Base-by-base conservation (phyloP, 257 asterid genomes). In the Henckelia pumila region DNA sequence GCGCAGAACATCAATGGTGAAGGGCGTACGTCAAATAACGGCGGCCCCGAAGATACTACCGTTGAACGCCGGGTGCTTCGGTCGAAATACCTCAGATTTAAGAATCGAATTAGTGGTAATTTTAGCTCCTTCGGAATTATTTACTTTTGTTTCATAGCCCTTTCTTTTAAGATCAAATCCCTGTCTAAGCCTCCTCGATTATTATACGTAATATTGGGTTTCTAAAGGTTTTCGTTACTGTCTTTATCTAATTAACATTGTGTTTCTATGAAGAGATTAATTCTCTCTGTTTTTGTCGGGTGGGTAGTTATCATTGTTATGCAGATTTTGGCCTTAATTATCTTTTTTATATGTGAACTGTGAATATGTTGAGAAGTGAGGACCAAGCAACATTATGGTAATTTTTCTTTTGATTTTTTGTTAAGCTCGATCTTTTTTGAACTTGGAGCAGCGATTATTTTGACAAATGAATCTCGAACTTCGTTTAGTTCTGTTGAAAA, bases 21-120 rank as follows among this genome's bases (percentile, higher is more conserved):
- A 23, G 74, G 62, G 55, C 77, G 55, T 71, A 3, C 74, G n/a
- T 9, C 71, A 13, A 69, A 61, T 19, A 47, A n/a, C 44, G 53
- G 73, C 60, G 63, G n/a, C 33, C 71, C 22, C 49, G 80, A 73
- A 58, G 82, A 69, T n/a, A 25, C 56, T 52, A 71, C 40, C 25
- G 63, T 57, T 20, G 67, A 72, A 20, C 84, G 88, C 44, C 74
- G 84, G 67, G 78, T 78, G 59, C 82, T 81, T 24, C 82, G 86
- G 4, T 81, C 86, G 6, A 81, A 83, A 55, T 81, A 81, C 69
- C 86, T 80, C 76, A 62, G 57, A 3, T 73, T 83, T 68, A 81
- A 76, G 81, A 74, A 44, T 58, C 79, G 86, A 73, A 74, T 81
- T 14, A 24, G 71, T 37, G 84, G 89, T 83, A 76, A 76, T 28